Base-by-base conservation (phyloP, 805 yeast genomes). In the Barnettozyma pratensis region DNA sequence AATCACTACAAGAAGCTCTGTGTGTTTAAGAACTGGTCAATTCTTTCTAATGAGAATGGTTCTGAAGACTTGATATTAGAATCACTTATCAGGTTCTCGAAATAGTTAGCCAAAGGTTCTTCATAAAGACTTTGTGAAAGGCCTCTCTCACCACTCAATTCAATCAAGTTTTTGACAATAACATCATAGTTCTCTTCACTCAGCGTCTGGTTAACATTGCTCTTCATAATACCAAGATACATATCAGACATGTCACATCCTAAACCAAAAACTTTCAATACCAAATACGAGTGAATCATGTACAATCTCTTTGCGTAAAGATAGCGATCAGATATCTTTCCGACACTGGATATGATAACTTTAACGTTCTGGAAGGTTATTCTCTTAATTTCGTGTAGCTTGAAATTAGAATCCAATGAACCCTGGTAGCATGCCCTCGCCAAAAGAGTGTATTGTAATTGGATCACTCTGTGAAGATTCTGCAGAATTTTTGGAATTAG, bases 401-500 rank as follows among this genome's bases (percentile, higher is more conserved):
- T 49, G 19, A 39, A 40, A 19, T 12, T 37, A 11, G 49, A 28
- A 6, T 25, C 27, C 10, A 41, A 5, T 7, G 39, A 37, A 28
- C 36, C 29, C 30, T 46, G 45, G n/a, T 46, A 43, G 12, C 30
- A 42, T 3, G 46, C 29, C 26, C 45, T 46, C 6, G 37, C 29
- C 30, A 45, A 32, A 6, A 49, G 14, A 12, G 47, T 46, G 35
- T 45, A 49, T n/a, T 49, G 52, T 6, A 46, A 14, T 19, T 49
- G 47, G 19, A 37, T 29, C 4, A 38, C 36, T 25, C 52, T 39
- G 12, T 49, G 52, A 9, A 49, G 36, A 14, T 41, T 29, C n/a
- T 49, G 49, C n/a, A 49, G n/a, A 30, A 49, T 49, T n/a, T 38
- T 49, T 40, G 52, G 49, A 9, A 49, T 41, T 14, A 49, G 30